A percentile compares a stretch with the other conserved stretches of the same genome.
phyloP scores from a whole-genome alignment of 176 grass and related monocot genomes.

The Ensete glaucum region DNA sequence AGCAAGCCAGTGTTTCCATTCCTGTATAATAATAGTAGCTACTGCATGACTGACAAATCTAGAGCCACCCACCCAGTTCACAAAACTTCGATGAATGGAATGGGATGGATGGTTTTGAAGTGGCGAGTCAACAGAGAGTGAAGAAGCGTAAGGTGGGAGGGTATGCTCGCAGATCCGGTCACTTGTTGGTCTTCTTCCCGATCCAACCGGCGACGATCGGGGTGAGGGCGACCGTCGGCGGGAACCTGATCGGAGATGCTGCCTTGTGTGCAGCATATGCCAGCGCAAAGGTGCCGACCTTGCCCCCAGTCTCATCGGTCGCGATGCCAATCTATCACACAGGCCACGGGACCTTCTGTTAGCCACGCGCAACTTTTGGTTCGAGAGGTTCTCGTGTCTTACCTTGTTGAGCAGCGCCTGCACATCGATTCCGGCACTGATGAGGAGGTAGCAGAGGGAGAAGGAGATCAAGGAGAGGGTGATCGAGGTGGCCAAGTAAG shows the following conservation, averaged over 20 bases:
- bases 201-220: conserved; percentile 87
- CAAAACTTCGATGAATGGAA: neutral
- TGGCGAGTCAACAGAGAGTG: too few species aligned
- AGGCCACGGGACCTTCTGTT: too few species aligned
- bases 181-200: conserved; percentile 55
- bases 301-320: conserved; percentile 71
- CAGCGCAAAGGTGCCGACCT: conserved; percentile 79
- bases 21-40: neutral
- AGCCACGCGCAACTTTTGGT: too few species aligned
- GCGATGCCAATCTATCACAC: conserved; percentile 46
- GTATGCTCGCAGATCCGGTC: neutral
- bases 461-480: conserved; percentile 88
- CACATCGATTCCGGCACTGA: conserved; percentile 84
- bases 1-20: neutral
- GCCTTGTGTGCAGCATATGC: conserved; percentile 93
- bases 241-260: conserved; percentile 96
- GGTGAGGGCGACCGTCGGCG: conserved; percentile 83
- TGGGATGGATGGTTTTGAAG: too few species aligned
- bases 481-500: conserved; percentile 90
- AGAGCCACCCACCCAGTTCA: neutral
- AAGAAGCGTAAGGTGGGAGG: neutral
- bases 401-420: conserved; percentile 74
- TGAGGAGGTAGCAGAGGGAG: conserved; percentile 78
- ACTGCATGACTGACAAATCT: neutral
- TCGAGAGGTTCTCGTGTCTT: neutral